phyloP scores from a whole-genome alignment of 225 moss, liverwort and hornwort genomes.

The Bryum argenteum region DNA sequence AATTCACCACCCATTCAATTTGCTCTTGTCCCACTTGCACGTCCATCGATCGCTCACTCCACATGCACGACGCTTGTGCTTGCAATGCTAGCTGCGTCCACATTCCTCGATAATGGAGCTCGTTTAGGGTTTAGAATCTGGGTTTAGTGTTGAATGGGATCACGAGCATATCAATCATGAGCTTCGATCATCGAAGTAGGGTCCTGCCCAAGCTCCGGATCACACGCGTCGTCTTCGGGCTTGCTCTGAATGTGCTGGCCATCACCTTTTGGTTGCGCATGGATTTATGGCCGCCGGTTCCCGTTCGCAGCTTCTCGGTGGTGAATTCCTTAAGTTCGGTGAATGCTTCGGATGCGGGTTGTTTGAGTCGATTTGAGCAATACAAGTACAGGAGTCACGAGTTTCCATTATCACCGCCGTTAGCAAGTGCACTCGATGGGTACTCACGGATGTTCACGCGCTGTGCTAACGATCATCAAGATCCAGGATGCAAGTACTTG shows the following conservation, averaged over 20 bases:
- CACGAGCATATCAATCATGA: constrained; percentile 18
- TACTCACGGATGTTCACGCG: constrained; percentile 54
- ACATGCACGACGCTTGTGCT: no score
- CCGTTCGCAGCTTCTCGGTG: background rate
- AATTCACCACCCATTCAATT: no score
- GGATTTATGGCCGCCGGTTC: constrained; percentile 29
- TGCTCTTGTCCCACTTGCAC: no score
- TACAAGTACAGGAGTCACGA: constrained; percentile 46
- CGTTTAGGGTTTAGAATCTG: background rate
- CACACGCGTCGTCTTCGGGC: constrained; percentile 34
- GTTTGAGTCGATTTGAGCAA: constrained; percentile 66
- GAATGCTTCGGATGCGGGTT: constrained; percentile 23
- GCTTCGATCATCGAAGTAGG: constrained; percentile 24
- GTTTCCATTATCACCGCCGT: constrained; percentile 44
- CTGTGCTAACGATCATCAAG: constrained; percentile 29
- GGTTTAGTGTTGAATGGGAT: background rate
- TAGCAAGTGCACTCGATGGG: constrained; percentile 41
- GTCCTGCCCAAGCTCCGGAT: constrained; percentile 24
- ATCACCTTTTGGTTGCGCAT: constrained; percentile 30
- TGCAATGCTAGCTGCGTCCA: background rate
- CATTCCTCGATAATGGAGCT: background rate
- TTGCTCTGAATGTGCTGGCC: constrained; percentile 35
- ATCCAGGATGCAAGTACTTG: constrained; percentile 51
- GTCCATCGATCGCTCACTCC: no score
- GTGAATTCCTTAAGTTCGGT: background rate